Base-by-base conservation (phyloP, 2,329 filamentous ascomycete genomes). In the Penicillium sp. region DNA sequence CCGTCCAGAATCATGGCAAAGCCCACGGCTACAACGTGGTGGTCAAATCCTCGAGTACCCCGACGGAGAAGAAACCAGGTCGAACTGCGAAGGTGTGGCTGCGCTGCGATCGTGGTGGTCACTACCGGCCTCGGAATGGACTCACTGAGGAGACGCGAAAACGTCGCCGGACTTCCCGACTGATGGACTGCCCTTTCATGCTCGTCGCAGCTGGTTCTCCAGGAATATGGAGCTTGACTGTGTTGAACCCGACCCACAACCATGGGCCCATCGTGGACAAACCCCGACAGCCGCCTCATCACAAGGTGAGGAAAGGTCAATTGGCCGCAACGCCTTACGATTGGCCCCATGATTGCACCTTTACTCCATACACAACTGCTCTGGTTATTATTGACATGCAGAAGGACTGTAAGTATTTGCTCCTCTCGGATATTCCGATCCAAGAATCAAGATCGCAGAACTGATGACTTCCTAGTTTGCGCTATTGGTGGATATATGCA, bases 321-420 rank as follows among this genome's bases (percentile, higher is more conserved):
- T 64, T 79, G 37, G 66, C 71, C 4, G 76, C 77, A 1, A 60
- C 69, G 14, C 78, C 78, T 5, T 80, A 80, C 66, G 76, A 78
- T 60, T 80, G 78, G 78, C 79, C 79, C 9, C 78, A 81, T 61
- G 77, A 80, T 67, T 74, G 75, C 1, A 74, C 74, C 7, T 72
- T 81, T 43, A 76, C 74, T 4, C 76, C 78, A 24, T 78, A 75
- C 59, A 80, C 77, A 5, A 80, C 78, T 27, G 79, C 78, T 0
- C 66, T 81, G 43, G 75, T 81, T 24, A 70, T 81, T 11, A 77
- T 81, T 58, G 79, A 81, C 62, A 81, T 81, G 79, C 79, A 81
- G 60, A 75, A 78, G 53, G 79, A 81, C 64, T 80, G 78, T 80
- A 66, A 56, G 77, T 69, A 36, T 58, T 49, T 49, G 31, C 5